These are phyloP conservation scores for Trichocladium uniseriatum DNA, from an alignment of 495 filamentous ascomycete genomes.

Conservation along the genomic window DNA sequence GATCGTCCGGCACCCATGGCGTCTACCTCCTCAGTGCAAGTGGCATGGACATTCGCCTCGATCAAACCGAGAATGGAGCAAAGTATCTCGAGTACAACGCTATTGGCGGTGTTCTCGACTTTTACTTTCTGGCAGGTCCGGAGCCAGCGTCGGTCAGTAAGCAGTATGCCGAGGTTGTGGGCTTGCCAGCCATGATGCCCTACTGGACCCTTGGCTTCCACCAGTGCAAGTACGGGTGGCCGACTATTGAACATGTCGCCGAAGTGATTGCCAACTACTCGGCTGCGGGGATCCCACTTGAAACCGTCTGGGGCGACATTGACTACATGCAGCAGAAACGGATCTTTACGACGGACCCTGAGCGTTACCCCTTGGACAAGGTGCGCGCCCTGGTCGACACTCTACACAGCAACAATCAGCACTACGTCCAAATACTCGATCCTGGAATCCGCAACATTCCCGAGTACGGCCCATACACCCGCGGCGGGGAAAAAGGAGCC, in stretches of 20 bases:
- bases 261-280: conserved; percentile 75
- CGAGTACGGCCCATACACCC: conserved; percentile 52
- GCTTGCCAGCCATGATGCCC: conserved; percentile 65
- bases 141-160: conserved; percentile 59
- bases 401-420: conserved; percentile 63
- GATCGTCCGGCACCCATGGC: conserved; percentile 59
- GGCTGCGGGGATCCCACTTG: conserved; percentile 64
- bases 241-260: conserved; percentile 60
- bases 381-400: conserved; percentile 58
- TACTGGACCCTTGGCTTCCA: conserved; percentile 86
- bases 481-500: conserved; percentile 49
- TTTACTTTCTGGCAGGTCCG: conserved; percentile 76
- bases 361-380: conserved; percentile 55
- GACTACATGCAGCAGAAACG: conserved; percentile 58
- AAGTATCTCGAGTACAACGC: conserved; percentile 81
- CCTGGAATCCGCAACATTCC: conserved; percentile 61
- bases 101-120: conserved; percentile 71
- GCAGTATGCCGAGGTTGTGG: conserved; percentile 67
- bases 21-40: conserved; percentile 82
- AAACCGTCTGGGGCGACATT: conserved; percentile 89
- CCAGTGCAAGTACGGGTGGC: conserved; percentile 76
- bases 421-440: conserved; percentile 82
- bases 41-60: conserved; percentile 82
- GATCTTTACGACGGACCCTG: conserved; percentile 67
- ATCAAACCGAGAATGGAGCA: conserved; percentile 46